Evolutionary conservation across 176 grass and related monocot species (phyloP).

Genomic region (maize (Zea mays)): Zm-B73-REFERENCE-NAM-5.0 NC_050100.1:184917501-184918000

Average conservation of each 20-base stretch:
- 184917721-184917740: conserved; percentile 5
- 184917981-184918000: conserved; percentile 33
- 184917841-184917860: conserved; percentile 8
- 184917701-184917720: background rate
- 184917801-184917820: conserved; percentile 7
- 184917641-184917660: conserved; percentile 38
- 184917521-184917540: conserved; percentile 7
- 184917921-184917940: conserved; percentile 10
- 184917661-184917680: background rate
- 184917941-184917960: conserved; percentile 6
- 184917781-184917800: conserved; percentile 13
- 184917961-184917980: conserved; percentile 9
- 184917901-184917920: conserved; percentile 2
- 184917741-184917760: conserved; percentile 31
- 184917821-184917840: conserved; percentile 14
- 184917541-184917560: background rate
- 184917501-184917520: conserved; percentile 18
- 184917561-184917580: conserved; percentile 23
- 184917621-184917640: conserved; percentile 44
- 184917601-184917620: conserved; percentile 11
- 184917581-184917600: conserved; percentile 27
- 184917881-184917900: background rate
- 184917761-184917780: conserved; percentile 38
- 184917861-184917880: background rate
- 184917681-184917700: background rate